Evolutionary conservation across 345 rosid species (phyloP), one percentile per base, ranked within the genome.

Genomic region (Aquilaria sinensis): DNA sequence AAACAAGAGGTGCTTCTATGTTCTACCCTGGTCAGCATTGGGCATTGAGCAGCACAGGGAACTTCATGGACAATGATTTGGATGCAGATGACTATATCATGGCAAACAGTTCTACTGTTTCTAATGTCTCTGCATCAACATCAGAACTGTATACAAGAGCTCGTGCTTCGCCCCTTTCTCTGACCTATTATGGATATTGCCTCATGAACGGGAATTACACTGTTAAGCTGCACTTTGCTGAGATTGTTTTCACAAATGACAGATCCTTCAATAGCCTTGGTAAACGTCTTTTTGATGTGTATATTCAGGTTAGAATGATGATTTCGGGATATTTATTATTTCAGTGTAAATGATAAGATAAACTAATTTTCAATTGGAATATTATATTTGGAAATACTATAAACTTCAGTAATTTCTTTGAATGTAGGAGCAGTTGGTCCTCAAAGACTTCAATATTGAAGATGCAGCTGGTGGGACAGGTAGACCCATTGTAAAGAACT

Each of bases 31-130:
- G 75, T 56, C 77, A 75, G 57, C 71, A 77, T 56, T 89, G 96
- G 96, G 96, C 85, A 69, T 75, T 81, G 46, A 92, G 98, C 78
- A 92, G 91, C 80, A 92, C 89, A 0, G 96, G 98, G 56, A 81
- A 85, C 81, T 92, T 87, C 83, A 75, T 85, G 97, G 96, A 89
- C 68, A 75, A 87, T 58, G 70, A 82, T 69, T 73, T 73, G 51
- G 89, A 82, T 59, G 72, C 82, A 52, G 96, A 89, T 67, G 65
- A 71, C 2, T 89, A 89, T 65, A 73, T 60, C 0, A 58, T 67
- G 60, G 74, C 60, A 12, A 92, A 87, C 67, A 78, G 80, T 63
- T 82, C 96, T 5, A 63, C 72, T 65, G 66, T 89, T 70, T 71
- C 81, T 41, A 77, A 78, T 48, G 66, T 65, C 56, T 81, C 88